Evolutionary conservation across 768 basidiomycete genomes (phyloP).

Genomic region (Podaxis sp.): DNA sequence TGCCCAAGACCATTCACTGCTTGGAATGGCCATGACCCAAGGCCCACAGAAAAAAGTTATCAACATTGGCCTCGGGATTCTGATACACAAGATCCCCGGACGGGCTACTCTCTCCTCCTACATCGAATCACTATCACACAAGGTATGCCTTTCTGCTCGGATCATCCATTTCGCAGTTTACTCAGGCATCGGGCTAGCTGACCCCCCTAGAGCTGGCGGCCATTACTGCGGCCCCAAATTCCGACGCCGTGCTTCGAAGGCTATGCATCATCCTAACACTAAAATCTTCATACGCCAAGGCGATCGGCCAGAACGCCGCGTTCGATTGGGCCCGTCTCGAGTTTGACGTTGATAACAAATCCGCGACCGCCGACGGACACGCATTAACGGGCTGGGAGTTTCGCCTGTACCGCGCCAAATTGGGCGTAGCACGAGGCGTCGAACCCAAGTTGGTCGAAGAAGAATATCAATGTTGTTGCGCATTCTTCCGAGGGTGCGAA

Average conservation of each 20-base stretch:
- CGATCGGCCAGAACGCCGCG: conserved; percentile 77
- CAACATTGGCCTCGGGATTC: neutral
- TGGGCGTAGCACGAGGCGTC: conserved; percentile 63
- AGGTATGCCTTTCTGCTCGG: conserved; percentile 45
- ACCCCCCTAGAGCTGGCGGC: conserved; percentile 42
- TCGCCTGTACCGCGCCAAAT: conserved; percentile 71
- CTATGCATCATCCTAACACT: conserved; percentile 77
- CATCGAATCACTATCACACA: conserved; percentile 73
- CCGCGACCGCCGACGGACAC: conserved; percentile 65
- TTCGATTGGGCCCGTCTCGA: conserved; percentile 84
- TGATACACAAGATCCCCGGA: conserved; percentile 52
- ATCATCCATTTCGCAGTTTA: conserved; percentile 2
- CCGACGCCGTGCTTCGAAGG: conserved; percentile 70
- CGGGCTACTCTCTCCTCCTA: conserved; percentile 60
- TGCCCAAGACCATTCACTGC: conserved; percentile 63
- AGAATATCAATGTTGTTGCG: conserved; percentile 73
- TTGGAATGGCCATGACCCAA: conserved; percentile 87
- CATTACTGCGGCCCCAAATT: conserved; percentile 48
- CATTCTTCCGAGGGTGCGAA: conserved; percentile 69
- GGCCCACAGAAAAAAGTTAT: conserved; percentile 67
- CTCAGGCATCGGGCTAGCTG: conserved; percentile 17
- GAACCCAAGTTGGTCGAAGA: conserved; percentile 51
- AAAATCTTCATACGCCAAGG: conserved; percentile 81
- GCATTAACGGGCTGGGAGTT: conserved; percentile 84
- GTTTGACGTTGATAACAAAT: conserved; percentile 67